Conservation (phyloP, 2,329 filamentous ascomycete species). For the Aaosphaeria arxii region DNA sequence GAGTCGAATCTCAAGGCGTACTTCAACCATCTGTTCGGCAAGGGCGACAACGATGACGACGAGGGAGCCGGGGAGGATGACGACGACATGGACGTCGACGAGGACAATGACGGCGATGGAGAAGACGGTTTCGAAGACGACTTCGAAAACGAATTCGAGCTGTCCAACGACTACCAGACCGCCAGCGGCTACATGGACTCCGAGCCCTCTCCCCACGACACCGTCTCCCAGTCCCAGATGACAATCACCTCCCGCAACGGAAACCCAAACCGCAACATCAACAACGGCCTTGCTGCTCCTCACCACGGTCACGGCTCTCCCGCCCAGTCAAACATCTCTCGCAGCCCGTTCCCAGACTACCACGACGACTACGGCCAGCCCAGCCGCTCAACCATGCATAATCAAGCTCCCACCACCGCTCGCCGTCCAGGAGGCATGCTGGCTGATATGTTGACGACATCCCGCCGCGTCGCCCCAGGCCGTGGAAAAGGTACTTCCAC, state of each 20-base stretch:
- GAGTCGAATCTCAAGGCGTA: not conserved
- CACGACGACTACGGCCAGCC: not conserved
- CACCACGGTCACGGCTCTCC: not conserved
- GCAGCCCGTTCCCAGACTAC: not conserved
- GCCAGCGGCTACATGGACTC: not conserved
- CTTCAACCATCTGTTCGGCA: not conserved
- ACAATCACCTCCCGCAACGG: not conserved
- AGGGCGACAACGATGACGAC: not conserved
- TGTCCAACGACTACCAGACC: not conserved
- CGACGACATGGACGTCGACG: not conserved
- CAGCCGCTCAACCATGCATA: not conserved
- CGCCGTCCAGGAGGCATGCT: not conserved
- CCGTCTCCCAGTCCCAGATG: not conserved
- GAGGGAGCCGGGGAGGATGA: conserved; percentile 3
- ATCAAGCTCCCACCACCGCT: not conserved
- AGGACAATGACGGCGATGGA: not conserved
- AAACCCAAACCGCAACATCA: not conserved
- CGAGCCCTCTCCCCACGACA: no score
- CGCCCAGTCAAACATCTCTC: not conserved
- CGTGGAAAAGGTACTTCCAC: no score
- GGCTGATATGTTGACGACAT: no score
- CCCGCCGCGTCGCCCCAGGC: no score
- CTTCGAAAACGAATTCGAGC: not conserved
- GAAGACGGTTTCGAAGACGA: not conserved
- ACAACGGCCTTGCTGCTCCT: not conserved